Evolutionary conservation across 2,329 filamentous ascomycete species (phyloP).

Genomic region (Alternaria triticina): DNA sequence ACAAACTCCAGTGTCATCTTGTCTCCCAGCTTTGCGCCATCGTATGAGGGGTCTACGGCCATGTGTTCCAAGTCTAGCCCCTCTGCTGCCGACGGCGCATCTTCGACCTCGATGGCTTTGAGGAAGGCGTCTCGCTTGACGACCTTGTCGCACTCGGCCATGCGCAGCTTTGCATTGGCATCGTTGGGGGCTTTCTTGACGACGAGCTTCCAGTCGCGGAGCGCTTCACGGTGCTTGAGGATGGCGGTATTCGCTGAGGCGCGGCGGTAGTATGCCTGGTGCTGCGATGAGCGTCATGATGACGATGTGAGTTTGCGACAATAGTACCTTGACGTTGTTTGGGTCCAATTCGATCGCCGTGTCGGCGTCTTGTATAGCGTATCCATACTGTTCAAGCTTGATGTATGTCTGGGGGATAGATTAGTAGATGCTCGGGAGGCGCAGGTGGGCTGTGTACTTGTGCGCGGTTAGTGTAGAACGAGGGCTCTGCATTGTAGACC

Average conservation of each 20-base stretch:
- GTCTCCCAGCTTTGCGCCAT: constrained; percentile 77
- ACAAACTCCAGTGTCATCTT: constrained; percentile 97
- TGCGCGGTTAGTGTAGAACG: constrained; percentile 92
- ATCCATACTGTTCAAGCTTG: constrained; percentile 93
- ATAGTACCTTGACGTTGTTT: constrained; percentile 81
- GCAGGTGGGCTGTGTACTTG: constrained; percentile 67
- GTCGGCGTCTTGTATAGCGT: constrained; percentile 87
- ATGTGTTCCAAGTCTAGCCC: constrained; percentile 89
- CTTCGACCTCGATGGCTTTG: constrained; percentile 90
- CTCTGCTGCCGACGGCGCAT: constrained; percentile 90
- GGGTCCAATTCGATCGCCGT: constrained; percentile 91
- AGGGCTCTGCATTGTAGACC: constrained; percentile 79
- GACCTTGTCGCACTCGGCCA: constrained; percentile 92
- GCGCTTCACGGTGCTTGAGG: constrained; percentile 82
- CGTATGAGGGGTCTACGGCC: constrained; percentile 80
- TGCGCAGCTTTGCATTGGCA: constrained; percentile 87
- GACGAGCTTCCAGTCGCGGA: constrained; percentile 91
- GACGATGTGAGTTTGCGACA: not conserved
- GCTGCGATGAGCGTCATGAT: constrained; percentile 9
- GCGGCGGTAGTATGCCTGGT: constrained; percentile 89
- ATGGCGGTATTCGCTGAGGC: constrained; percentile 92
- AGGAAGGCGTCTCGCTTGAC: constrained; percentile 92
- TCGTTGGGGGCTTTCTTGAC: constrained; percentile 86
- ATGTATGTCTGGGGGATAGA: constrained; percentile 75
- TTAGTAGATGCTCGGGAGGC: constrained; percentile 29